phyloP scores from a whole-genome alignment of 805 yeast genomes.

The Lachancea thermotolerans region DNA sequence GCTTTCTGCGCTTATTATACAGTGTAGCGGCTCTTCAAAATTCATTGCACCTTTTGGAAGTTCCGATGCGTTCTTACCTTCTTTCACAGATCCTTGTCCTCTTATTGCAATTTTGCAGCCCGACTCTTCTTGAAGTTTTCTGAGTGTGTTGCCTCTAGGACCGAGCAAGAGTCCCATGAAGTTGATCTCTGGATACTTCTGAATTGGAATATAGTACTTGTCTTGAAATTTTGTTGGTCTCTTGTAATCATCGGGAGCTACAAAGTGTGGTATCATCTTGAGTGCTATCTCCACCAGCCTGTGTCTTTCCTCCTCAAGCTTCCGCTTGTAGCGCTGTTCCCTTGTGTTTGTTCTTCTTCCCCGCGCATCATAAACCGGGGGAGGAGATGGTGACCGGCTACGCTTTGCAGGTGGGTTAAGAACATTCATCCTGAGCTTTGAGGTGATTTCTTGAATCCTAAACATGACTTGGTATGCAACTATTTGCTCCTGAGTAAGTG shows the following conservation, averaged over 20 bases:
- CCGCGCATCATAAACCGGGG: conserved; percentile 76
- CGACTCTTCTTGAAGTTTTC: conserved; percentile 71
- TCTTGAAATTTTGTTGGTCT: conserved; percentile 68
- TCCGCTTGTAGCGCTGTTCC: conserved; percentile 54
- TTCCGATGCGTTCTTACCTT: conserved; percentile 59
- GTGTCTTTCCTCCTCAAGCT: conserved; percentile 74
- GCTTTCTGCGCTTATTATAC: conserved; percentile 75
- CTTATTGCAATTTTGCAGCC: conserved; percentile 89
- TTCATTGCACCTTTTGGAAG: conserved; percentile 44
- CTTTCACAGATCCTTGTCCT: conserved; percentile 94
- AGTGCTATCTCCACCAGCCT: conserved; percentile 69
- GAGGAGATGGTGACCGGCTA: conserved; percentile 76
- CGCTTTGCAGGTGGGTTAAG: conserved; percentile 41
- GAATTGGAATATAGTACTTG: conserved; percentile 77
- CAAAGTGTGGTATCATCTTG: conserved; percentile 63
- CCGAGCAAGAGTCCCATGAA: conserved; percentile 88
- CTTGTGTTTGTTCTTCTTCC: conserved; percentile 87
- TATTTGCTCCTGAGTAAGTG: conserved; percentile 68
- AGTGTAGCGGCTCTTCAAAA: conserved; percentile 80
- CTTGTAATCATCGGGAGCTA: conserved; percentile 72
- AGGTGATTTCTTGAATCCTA: conserved; percentile 75
- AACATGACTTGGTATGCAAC: conserved; percentile 63
- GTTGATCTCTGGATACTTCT: conserved; percentile 85
- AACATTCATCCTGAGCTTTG: conserved; percentile 45
- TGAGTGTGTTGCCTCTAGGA: conserved; percentile 89